Conservation (phyloP, 495 filamentous ascomycete genomes). For the Bathelium albidoporum region DNA sequence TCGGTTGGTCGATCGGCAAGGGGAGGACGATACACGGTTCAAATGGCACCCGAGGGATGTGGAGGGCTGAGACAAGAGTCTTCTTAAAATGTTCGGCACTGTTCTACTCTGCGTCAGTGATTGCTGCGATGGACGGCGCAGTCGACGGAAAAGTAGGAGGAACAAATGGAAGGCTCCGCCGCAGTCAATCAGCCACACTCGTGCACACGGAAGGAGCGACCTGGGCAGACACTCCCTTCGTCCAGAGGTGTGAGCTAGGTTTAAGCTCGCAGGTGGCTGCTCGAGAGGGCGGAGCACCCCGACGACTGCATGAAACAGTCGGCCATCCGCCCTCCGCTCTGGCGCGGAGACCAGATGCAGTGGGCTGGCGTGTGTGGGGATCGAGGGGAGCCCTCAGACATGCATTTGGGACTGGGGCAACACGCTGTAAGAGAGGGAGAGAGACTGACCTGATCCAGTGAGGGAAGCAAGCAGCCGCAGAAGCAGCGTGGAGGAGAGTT, state of each 20-base stretch:
- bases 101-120: not conserved
- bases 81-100: not conserved
- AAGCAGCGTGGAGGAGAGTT: not conserved
- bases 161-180: not conserved
- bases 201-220: not conserved
- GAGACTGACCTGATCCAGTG: not conserved
- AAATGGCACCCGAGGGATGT: not conserved
- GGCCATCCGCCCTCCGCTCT: not conserved
- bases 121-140: not conserved
- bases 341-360: not conserved
- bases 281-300: not conserved
- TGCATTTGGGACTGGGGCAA: not conserved
- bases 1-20: not conserved
- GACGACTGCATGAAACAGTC: not conserved
- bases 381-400: conserved; percentile 1
- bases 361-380: not conserved
- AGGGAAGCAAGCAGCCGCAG: not conserved
- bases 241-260: not conserved
- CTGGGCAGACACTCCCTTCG: not conserved
- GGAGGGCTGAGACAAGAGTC: not conserved
- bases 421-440: not conserved
- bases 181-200: not conserved
- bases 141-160: not conserved
- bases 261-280: not conserved
- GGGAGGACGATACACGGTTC: not conserved